Evolutionary conservation across 2,329 filamentous ascomycete genomes (phyloP).

Genomic region (Dothideomycetes sp.): DNA sequence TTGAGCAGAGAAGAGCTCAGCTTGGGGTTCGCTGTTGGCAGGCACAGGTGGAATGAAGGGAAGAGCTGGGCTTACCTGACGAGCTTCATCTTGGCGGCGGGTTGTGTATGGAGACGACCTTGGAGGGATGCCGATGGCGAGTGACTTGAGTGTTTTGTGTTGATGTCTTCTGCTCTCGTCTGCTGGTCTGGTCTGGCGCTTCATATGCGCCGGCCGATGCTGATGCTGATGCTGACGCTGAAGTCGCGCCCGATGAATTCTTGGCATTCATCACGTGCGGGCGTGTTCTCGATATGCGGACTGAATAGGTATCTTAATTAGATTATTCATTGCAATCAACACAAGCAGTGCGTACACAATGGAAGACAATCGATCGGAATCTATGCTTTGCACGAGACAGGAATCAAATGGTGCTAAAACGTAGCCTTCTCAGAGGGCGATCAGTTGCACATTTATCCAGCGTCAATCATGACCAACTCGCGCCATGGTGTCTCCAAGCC

Average conservation of each 20-base stretch:
- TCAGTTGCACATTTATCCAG: no score
- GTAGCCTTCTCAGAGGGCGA: no score
- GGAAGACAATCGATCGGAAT: no score
- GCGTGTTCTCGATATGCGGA: no score
- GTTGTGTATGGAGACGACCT: slow-evolving; percentile 3
- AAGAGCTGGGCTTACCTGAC: slow-evolving; percentile 59
- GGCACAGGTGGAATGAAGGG: slow-evolving; percentile 13
- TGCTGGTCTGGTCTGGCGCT: not conserved
- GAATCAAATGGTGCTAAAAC: no score
- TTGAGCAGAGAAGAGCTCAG: slow-evolving; percentile 35
- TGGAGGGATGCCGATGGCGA: no score
- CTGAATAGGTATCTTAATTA: no score
- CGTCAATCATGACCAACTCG: no score
- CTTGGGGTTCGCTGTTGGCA: slow-evolving; percentile 23
- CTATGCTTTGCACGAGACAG: no score
- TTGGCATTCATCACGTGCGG: slow-evolving; percentile 8
- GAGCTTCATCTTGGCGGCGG: slow-evolving; percentile 70
- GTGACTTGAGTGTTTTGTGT: not conserved
- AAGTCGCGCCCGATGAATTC: not conserved
- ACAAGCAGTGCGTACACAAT: no score
- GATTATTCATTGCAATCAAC: no score
- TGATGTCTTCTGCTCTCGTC: not conserved
- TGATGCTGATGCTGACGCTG: slow-evolving; percentile 2
- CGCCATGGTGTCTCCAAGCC: no score
- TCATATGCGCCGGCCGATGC: not conserved